A percentile compares a stretch with the other conserved stretches of the same genome.
phyloP scores from a whole-genome alignment of 2,329 filamentous ascomycete species.

The Colletotrichum tofieldiae region DNA sequence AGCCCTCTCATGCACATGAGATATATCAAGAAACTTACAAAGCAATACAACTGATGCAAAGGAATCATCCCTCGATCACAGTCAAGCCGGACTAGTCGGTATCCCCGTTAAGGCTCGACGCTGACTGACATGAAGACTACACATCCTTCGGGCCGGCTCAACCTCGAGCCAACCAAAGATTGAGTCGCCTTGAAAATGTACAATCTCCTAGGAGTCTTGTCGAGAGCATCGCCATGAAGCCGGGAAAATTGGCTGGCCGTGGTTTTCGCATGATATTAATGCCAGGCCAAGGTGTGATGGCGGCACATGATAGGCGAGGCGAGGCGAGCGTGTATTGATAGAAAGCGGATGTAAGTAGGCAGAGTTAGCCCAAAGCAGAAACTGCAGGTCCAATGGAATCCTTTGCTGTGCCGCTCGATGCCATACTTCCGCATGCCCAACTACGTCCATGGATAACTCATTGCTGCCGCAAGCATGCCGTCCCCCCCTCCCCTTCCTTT shows the following conservation, averaged over 20 bases:
- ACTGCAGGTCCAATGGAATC: slow-evolving; percentile 2
- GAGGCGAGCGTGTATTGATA: background rate
- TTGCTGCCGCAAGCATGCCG: too few species aligned
- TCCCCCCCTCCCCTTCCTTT: background rate
- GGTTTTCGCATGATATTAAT: background rate
- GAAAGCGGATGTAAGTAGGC: slow-evolving; percentile 6
- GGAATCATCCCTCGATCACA: background rate
- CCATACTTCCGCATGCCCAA: background rate
- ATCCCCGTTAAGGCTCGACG: background rate
- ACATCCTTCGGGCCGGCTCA: background rate
- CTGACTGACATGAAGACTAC: background rate
- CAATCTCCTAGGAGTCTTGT: too few species aligned
- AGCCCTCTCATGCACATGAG: background rate
- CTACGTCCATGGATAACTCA: background rate
- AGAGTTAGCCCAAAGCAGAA: slow-evolving; percentile 4
- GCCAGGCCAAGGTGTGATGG: background rate
- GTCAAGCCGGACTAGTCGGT: background rate
- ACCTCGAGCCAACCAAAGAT: background rate
- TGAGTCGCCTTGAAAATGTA: too few species aligned
- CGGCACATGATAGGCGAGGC: background rate
- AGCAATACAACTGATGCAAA: background rate
- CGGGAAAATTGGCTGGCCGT: too few species aligned
- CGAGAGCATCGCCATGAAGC: too few species aligned
- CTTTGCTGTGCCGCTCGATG: slow-evolving; percentile 3
- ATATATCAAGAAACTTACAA: slow-evolving; percentile 23